Evolutionary conservation across 805 yeast species (phyloP).

Genomic region (Lipomyces sp.): DNA sequence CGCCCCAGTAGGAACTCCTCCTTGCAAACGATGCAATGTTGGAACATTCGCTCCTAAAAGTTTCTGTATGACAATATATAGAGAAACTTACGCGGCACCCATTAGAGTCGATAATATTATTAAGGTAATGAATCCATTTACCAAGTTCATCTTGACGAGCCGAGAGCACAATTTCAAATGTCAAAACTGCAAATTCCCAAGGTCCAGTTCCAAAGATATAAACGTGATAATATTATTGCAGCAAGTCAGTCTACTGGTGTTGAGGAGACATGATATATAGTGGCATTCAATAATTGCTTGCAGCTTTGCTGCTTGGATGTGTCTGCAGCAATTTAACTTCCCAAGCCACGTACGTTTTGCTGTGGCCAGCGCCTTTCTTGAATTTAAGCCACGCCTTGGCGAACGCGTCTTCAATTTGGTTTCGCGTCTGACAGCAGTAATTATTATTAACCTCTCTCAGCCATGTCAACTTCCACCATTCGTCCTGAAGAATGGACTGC

Average conservation of each 20-base stretch:
- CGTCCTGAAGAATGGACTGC: constrained; percentile 70
- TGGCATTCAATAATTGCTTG: too few species aligned
- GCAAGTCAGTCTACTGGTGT: not conserved
- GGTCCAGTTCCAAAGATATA: not conserved
- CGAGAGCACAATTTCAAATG: not conserved
- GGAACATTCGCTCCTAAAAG: not conserved
- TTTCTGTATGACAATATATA: not conserved
- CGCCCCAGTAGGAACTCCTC: not conserved
- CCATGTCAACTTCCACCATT: constrained; percentile 7
- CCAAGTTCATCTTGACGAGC: constrained; percentile 10
- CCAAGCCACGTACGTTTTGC: too few species aligned
- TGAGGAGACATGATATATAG: too few species aligned
- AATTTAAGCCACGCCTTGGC: not conserved
- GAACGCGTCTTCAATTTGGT: not conserved
- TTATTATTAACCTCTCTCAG: not conserved
- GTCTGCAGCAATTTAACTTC: too few species aligned
- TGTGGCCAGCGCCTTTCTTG: too few species aligned
- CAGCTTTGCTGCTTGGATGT: too few species aligned
- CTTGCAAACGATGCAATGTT: not conserved
- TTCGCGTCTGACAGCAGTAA: not conserved
- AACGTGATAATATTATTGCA: not conserved
- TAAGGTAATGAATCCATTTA: constrained; percentile 38
- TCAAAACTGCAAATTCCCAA: not conserved
- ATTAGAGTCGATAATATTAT: constrained; percentile 41
- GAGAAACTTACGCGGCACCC: constrained; percentile 41